Base-by-base conservation (phyloP, 1,139 yeast genomes). In the Magnusiomyces tetraspermus region DNA sequence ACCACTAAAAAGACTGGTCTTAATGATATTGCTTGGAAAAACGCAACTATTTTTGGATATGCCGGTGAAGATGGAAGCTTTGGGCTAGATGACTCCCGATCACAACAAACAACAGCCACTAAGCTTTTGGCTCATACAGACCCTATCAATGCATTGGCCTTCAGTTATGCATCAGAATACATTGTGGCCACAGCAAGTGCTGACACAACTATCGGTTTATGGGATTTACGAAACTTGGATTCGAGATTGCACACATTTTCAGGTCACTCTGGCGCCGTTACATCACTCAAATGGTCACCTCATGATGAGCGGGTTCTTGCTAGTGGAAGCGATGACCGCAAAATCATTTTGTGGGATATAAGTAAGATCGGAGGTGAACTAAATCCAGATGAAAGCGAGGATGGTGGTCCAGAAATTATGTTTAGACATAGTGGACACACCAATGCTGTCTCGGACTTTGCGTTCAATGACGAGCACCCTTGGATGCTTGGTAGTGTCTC, bases 341-440 rank as follows among this genome's bases (percentile, higher is more conserved):
- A 81, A 47, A 92, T 88, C 15, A 82, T 83, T 60, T 53, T 92
- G 2, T 85, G 88, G 82, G 90, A 89, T 63, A 69, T 83, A 15
- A 61, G 76, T 13, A 65, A 71, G 26, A 67, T 70, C 6, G 75
- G 74, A 3, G 68, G 68, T 40, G 79, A 61, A 60, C 73, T 61
- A 57, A 65, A 62, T 49, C 69, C 67, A 24, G 76, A 71, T 52
- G 75, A 60, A 59, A 72, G 64, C 19, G 75, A 70, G 57, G 71
- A 73, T 49, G 76, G 75, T 1, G 68, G 71, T 1, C 74, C 76
- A 1, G 78, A 74, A 53, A 68, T 82, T 46, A 55, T 66, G 40
- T 68, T 68, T 54, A 61, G 63, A 62, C 97, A 90, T 67, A 85
- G 84, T 21, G 98, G 98, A 0, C 98, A 92, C 66, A 79, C 90